phyloP scores from a whole-genome alignment of 2,329 filamentous ascomycete species.

The Pseudogymnoascus sp. region DNA sequence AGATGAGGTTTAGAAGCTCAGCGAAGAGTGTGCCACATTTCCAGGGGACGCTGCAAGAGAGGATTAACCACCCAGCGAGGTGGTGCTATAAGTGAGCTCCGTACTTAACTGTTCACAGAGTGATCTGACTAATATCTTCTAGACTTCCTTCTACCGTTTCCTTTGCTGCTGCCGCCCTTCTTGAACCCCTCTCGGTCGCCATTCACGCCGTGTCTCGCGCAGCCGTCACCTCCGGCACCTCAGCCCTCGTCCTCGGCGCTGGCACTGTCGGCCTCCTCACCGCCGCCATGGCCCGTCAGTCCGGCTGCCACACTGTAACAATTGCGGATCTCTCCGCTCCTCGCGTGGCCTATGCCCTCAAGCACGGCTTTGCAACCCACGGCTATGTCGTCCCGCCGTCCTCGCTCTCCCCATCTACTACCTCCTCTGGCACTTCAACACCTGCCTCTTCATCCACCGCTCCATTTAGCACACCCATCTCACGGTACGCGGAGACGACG shows the following conservation, averaged over 20 bases:
- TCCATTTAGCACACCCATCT: slow-evolving; percentile 58
- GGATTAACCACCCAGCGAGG: slow-evolving; percentile 53
- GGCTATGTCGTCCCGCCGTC: slow-evolving; percentile 47
- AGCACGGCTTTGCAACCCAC: slow-evolving; percentile 52
- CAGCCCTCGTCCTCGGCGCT: slow-evolving; percentile 77
- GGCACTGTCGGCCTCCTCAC: slow-evolving; percentile 84
- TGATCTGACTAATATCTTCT: background rate
- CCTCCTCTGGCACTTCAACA: slow-evolving; percentile 42
- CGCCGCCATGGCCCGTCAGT: slow-evolving; percentile 74
- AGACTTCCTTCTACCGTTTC: background rate
- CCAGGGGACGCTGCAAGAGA: slow-evolving; percentile 55
- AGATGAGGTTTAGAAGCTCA: slow-evolving; percentile 65
- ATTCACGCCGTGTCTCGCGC: slow-evolving; percentile 79
- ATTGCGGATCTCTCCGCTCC: slow-evolving; percentile 63
- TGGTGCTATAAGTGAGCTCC: slow-evolving; percentile 54
- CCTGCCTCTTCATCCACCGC: slow-evolving; percentile 31
- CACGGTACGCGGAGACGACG: slow-evolving; percentile 67
- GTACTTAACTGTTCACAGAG: background rate
- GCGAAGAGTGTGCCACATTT: slow-evolving; percentile 58
- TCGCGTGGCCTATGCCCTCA: slow-evolving; percentile 54
- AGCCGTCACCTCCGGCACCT: slow-evolving; percentile 62
- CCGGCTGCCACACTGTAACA: slow-evolving; percentile 74
- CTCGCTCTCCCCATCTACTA: slow-evolving; percentile 38
- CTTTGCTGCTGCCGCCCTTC: slow-evolving; percentile 85
- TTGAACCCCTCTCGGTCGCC: slow-evolving; percentile 82